These are phyloP conservation scores for Coemansia sp. DNA, from an alignment of 192 early-diverging fungal species.

Conservation along the genomic window DNA sequence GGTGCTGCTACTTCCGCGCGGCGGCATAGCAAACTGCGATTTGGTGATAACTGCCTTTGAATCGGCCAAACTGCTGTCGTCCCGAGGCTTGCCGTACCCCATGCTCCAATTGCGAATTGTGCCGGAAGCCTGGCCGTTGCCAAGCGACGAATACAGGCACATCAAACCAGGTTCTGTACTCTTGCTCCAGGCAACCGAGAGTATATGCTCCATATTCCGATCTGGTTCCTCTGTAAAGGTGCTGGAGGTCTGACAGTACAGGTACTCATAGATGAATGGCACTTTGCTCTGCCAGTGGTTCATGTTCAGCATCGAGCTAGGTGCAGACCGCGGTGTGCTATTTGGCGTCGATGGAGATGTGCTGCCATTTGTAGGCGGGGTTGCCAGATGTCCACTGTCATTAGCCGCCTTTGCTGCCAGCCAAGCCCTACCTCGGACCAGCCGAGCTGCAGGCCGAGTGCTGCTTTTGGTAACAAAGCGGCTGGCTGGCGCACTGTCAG, in stretches of 20 bases:
- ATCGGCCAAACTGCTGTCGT: not conserved
- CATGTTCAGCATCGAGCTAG: slow-evolving; percentile 1
- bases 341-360: too few relatives aligned
- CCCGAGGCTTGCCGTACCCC: not conserved
- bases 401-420: not conserved
- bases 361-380: not conserved
- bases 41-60: slow-evolving; percentile 15
- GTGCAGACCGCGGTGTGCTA: not conserved
- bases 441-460: not conserved
- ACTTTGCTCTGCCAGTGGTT: slow-evolving; percentile 18
- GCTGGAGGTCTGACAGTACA: slow-evolving; percentile 22
- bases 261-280: slow-evolving; percentile 36
- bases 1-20: slow-evolving; percentile 7
- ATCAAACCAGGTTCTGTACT: not conserved
- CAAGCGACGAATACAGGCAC: slow-evolving; percentile 27
- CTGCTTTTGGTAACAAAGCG: not conserved
- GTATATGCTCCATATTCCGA: not conserved
- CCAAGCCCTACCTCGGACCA: not conserved
- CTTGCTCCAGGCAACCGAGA: slow-evolving; percentile 42
- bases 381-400: not conserved
- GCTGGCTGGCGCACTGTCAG: not conserved
- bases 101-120: slow-evolving; percentile 4
- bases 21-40: slow-evolving; percentile 23
- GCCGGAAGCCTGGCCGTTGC: slow-evolving; percentile 9
- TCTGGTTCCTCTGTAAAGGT: not conserved